Evolutionary conservation across 768 basidiomycete species (phyloP).

Genomic region (Suillus brevipes): DNA sequence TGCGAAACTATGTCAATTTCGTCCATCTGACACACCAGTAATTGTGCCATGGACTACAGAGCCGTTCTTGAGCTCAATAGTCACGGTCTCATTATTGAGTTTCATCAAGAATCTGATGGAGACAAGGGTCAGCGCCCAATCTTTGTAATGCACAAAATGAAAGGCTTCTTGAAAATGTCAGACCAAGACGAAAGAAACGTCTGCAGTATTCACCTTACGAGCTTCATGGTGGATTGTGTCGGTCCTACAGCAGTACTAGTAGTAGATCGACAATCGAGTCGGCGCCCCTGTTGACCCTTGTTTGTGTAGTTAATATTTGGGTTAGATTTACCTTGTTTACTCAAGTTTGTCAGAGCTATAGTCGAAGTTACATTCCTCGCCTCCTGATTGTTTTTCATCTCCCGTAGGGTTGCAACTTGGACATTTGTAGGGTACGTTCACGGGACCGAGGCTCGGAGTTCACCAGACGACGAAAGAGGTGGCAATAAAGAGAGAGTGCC

Average conservation of each 20-base stretch:
- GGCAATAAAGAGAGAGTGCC: too few species aligned
- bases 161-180: constrained; percentile 5
- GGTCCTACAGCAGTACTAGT: background rate
- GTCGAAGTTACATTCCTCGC: too few species aligned
- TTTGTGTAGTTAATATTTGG: background rate
- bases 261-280: background rate
- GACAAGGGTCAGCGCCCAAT: constrained; percentile 22
- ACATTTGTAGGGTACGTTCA: too few species aligned
- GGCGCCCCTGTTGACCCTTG: constrained; percentile 5
- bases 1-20: background rate
- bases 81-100: constrained; percentile 98
- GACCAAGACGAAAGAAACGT: constrained; percentile 8
- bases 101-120: constrained; percentile 92
- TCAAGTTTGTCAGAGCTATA: too few species aligned
- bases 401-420: too few species aligned
- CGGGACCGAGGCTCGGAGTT: too few species aligned
- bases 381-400: too few species aligned
- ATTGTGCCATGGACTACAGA: constrained; percentile 95
- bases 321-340: too few species aligned
- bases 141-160: constrained; percentile 11
- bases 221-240: constrained; percentile 63
- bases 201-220: constrained; percentile 62
- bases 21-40: constrained; percentile 62
- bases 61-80: constrained; percentile 97
- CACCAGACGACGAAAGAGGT: too few species aligned